Base-by-base conservation (phyloP, 345 rosid species). In the Hevea brasiliensis region DNA sequence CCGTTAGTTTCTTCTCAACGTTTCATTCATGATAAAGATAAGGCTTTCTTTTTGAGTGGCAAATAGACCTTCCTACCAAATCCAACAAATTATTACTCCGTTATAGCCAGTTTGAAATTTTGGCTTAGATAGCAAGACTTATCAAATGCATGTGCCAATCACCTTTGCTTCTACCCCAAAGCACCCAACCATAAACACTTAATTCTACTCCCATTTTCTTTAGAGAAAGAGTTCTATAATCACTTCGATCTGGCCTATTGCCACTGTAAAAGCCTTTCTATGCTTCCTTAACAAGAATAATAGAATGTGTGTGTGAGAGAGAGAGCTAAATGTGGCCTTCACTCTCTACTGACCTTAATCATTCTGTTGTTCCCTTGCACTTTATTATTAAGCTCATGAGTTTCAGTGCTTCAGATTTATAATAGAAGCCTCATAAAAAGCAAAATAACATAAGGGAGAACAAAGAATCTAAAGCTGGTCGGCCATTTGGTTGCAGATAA, bases 81-180 rank as follows among this genome's bases (percentile, higher is more conserved):
- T 68, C 81, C 83, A 76, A 72, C 71, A 45, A 56, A 81, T 63
- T 69, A 65, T 53, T 61, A 45, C 41, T 57, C 61, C 4, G 13
- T 13, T 3, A 3, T 17, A 14, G 68, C 53, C 74, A 66, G 27
- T 71, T 67, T 35, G 51, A 45, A 65, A 76, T 58, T 79, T 74
- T 86, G 84, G 81, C 98, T 93, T 93, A 27, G 42, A 61, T 71
- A 71, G 70, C 85, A 93, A 91, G 97, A 70, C 80, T 84, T 81
- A 84, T 85, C 88, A 79, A 81, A 74, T 71, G 57, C 82, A 70
- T 63, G 29, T 61, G 62, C 17, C 77, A 71, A 72, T 64, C 87
- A 76, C 85, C 92, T 83, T 93, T 93, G 97, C 98, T 93, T 93
- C 85, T 70, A 82, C 88, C 84, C 82, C 90, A 93, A 93, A 91